Evolutionary conservation across 345 rosid genomes (phyloP).

Genomic region (Acer saccharum): DNA sequence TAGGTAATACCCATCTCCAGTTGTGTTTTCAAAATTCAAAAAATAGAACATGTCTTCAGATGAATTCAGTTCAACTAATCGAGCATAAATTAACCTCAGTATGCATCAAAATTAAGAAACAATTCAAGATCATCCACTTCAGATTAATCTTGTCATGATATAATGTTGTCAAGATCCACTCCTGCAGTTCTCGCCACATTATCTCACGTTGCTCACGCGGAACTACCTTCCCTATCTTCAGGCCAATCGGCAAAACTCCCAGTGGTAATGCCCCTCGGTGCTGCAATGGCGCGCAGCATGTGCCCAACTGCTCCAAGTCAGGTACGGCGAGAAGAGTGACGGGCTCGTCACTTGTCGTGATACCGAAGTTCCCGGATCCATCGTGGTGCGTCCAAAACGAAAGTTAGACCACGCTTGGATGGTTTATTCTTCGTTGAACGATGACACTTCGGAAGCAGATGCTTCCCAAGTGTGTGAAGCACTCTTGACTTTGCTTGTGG

Average conservation of each 20-base stretch:
- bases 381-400: constrained; percentile 79
- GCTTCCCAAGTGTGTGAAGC: constrained; percentile 95
- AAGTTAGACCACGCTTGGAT: constrained; percentile 97
- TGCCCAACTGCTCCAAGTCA: constrained; percentile 76
- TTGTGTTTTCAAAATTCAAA: too few species aligned
- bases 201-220: constrained; percentile 92
- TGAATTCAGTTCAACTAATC: too few species aligned
- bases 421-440: constrained; percentile 88
- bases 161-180: too few species aligned
- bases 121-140: too few species aligned
- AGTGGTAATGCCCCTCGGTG: constrained; percentile 85
- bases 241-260: constrained; percentile 72
- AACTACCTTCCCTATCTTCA: constrained; percentile 58
- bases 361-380: constrained; percentile 91
- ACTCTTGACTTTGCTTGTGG: constrained; percentile 77
- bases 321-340: constrained; percentile 90
- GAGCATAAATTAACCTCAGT: too few species aligned
- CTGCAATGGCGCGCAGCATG: constrained; percentile 99
- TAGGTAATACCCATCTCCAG: too few species aligned
- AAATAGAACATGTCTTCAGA: too few species aligned
- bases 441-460: constrained; percentile 63
- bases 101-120: too few species aligned
- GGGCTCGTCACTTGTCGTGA: constrained; percentile 89
- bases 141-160: too few species aligned
- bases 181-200: constrained; percentile 79